phyloP scores from a whole-genome alignment of 768 basidiomycete species.

The Austroboletus eburneus region DNA sequence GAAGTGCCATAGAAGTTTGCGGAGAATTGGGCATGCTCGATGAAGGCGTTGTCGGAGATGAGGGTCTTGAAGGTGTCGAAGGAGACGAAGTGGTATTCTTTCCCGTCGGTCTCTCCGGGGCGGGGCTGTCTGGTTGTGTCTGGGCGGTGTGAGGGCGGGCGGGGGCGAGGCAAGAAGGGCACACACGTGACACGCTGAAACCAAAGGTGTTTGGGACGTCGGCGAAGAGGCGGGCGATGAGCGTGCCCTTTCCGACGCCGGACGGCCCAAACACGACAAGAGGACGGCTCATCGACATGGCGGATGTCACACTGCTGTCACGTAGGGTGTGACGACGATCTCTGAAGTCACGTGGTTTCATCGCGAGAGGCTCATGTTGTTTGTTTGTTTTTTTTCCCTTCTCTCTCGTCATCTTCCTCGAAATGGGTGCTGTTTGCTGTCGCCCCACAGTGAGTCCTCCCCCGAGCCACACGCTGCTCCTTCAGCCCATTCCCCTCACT shows the following conservation, averaged over 20 bases:
- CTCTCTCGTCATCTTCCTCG: slow-evolving; percentile 1
- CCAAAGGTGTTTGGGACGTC: slow-evolving; percentile 84
- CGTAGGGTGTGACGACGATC: too few relatives aligned
- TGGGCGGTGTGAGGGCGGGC: slow-evolving; percentile 25
- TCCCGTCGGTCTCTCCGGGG: slow-evolving; percentile 76
- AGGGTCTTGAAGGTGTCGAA: slow-evolving; percentile 68
- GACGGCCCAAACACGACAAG: slow-evolving; percentile 89
- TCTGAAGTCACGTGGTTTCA: too few relatives aligned
- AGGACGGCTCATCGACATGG: slow-evolving; percentile 45
- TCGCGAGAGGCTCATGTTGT: too few relatives aligned
- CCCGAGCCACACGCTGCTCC: too few relatives aligned
- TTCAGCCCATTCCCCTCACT: slow-evolving; percentile 97
- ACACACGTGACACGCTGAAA: slow-evolving; percentile 88
- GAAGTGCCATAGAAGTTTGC: slow-evolving; percentile 94
- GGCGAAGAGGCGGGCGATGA: slow-evolving; percentile 74
- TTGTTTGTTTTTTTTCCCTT: too few relatives aligned
- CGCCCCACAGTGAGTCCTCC: slow-evolving; percentile 68
- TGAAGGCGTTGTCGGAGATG: slow-evolving; percentile 70
- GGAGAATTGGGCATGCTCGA: slow-evolving; percentile 93
- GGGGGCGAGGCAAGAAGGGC: too few relatives aligned
- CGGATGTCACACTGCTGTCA: too few relatives aligned
- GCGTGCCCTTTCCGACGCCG: slow-evolving; percentile 92
- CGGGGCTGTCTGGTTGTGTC: slow-evolving; percentile 89
- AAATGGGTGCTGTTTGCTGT: slow-evolving; percentile 81
- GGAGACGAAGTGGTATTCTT: slow-evolving; percentile 83